Base-by-base conservation (phyloP, 805 yeast species). In the Wickerhamomyces pijperi region DNA sequence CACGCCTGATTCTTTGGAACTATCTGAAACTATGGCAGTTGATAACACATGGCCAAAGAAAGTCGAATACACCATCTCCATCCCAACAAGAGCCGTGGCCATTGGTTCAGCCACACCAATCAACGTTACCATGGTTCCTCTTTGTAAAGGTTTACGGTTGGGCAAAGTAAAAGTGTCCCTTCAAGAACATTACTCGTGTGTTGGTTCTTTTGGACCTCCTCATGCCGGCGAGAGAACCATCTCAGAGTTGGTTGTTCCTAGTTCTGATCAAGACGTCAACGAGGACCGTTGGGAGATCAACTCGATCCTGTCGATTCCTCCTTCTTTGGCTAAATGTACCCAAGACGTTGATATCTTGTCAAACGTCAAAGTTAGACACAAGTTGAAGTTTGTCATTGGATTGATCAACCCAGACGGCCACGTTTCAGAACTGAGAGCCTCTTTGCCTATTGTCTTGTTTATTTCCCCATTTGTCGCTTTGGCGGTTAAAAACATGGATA, bases 41-140 rank as follows among this genome's bases (percentile, higher is more conserved):
- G 95, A 87, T 54, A 90, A 90, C 56, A 79, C 88, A 1, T 90
- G 97, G 97, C 97, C 97, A 2, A 66, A 77, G 35, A 92, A 92
- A 55, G 85, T 90, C 25, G 97, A 90, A 53, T 90, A 90, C 57
- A 73, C 86, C 3, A 76, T 92, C 42, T 81, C 84, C 39, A 78
- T 84, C 5, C 97, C 97, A 0, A 69, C 85, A 19, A 80, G 84
- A 51, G 95, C 97, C 0, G 72, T 86, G 19, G 94, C 97, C 0
- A 78, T 92, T 34, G 98, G 98, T 2, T 78, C 95, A 0, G 63
- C 74, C 0, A 66, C 82, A 5, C 82, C 85, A 2, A 69, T 90
- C 6, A 72, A 76, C 47, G 67, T 90, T 48, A 65, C 75, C 46
- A 55, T 90, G 48, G 82, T 81, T 2, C 97, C 98, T 0, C 61